Percentiles rank a stretch among this genome's conserved stretches.
phyloP scores from a whole-genome alignment of 2,329 filamentous ascomycete species.

The Didymella keratinophila region DNA sequence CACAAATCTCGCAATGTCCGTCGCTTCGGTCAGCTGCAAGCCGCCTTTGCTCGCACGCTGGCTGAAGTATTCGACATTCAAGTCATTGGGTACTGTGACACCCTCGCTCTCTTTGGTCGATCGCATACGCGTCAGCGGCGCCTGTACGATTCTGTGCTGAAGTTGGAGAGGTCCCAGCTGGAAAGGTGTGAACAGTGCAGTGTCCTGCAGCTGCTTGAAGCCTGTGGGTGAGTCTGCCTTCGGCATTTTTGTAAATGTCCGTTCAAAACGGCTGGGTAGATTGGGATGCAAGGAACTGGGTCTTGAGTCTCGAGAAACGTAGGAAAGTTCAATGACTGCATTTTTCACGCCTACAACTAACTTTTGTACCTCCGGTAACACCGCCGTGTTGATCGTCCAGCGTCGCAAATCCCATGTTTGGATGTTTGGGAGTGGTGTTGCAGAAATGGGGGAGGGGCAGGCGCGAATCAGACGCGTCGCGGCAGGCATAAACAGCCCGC shows the following conservation, averaged over 20 bases:
- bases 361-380: conserved; percentile 42
- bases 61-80: conserved; percentile 60
- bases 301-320: neutral
- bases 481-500: conserved; percentile 13
- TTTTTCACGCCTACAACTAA: conserved; percentile 20
- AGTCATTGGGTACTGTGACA: conserved; percentile 57
- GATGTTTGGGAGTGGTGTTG: conserved; percentile 31
- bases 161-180: conserved; percentile 46
- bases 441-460: conserved; percentile 41
- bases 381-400: conserved; percentile 10
- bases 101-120: conserved; percentile 58
- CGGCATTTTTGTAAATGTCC: conserved; percentile 35
- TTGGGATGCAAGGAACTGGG: neutral
- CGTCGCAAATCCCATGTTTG: conserved; percentile 29
- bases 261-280: neutral
- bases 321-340: conserved; percentile 15
- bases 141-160: conserved; percentile 51
- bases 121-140: conserved; percentile 54
- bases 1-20: conserved; percentile 50
- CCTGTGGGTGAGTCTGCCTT: conserved; percentile 41
- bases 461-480: conserved; percentile 11
- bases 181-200: conserved; percentile 44
- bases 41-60: conserved; percentile 64
- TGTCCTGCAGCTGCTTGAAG: conserved; percentile 44
- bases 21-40: conserved; percentile 66